phyloP scores from a whole-genome alignment of 305 asterid genomes.

The Rubia peregrina region DNA sequence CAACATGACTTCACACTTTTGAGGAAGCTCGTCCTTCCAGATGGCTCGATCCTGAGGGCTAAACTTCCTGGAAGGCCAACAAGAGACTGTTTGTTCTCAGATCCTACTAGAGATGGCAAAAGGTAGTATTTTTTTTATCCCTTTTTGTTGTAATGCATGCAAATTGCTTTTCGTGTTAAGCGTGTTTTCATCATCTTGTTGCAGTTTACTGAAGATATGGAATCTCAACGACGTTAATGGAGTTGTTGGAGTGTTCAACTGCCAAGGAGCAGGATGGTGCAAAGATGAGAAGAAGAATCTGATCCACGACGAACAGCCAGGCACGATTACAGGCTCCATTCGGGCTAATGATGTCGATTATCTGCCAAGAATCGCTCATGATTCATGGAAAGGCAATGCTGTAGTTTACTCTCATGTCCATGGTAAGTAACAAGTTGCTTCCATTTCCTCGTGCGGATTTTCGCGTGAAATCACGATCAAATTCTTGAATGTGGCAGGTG shows the following conservation, averaged over 20 bases:
- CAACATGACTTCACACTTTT: constrained; percentile 76
- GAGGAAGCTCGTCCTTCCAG: constrained; percentile 82
- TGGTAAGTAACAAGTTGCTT: constrained; percentile 27
- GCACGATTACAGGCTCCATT: constrained; percentile 51
- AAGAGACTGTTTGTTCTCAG: constrained; percentile 82
- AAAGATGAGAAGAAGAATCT: constrained; percentile 59
- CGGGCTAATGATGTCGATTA: constrained; percentile 65
- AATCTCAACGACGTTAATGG: constrained; percentile 68
- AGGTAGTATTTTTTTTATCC: constrained; percentile 24
- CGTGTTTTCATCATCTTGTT: background rate
- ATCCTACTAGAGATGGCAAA: constrained; percentile 90
- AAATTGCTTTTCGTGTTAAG: background rate
- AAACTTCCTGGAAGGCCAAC: constrained; percentile 95
- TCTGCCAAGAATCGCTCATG: constrained; percentile 54
- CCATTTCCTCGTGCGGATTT: background rate
- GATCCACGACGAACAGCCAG: constrained; percentile 68
- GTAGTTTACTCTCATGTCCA: constrained; percentile 57
- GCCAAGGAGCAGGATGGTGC: constrained; percentile 98
- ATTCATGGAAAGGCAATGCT: constrained; percentile 58
- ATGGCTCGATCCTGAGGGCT: constrained; percentile 81
- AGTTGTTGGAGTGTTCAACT: constrained; percentile 72
- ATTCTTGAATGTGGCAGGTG: constrained; percentile 34
- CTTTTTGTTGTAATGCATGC: background rate
- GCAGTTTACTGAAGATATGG: constrained; percentile 84
- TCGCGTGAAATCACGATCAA: background rate